phyloP scores from a whole-genome alignment of 2,329 filamentous ascomycete genomes.

The Elsinoe ampelina region DNA sequence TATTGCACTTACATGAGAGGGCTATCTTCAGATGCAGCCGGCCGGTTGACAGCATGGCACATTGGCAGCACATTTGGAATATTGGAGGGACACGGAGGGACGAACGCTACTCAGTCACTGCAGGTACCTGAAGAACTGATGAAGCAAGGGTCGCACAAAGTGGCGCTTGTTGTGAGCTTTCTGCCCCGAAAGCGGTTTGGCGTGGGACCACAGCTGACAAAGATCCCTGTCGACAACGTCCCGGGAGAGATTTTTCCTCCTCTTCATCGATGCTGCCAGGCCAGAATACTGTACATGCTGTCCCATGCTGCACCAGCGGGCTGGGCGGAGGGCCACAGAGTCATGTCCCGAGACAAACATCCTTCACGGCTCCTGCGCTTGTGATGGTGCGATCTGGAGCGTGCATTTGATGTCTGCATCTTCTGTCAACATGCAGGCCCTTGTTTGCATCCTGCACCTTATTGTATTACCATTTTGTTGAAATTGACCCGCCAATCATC shows the following conservation, averaged over 20 bases:
- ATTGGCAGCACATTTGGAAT: slow-evolving; percentile 2
- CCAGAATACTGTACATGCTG: background rate
- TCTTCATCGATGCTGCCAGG: background rate
- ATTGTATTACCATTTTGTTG: background rate
- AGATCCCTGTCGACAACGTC: slow-evolving; percentile 12
- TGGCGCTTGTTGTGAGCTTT: background rate
- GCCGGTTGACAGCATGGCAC: background rate
- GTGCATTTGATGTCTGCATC: slow-evolving; percentile 1
- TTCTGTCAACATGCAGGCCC: background rate
- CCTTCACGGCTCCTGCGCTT: background rate
- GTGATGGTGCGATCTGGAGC: background rate
- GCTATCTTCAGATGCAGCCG: background rate
- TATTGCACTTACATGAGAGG: background rate
- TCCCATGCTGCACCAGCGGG: background rate
- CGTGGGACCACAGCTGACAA: slow-evolving; percentile 1
- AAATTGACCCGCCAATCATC: slow-evolving; percentile 1
- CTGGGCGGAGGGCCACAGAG: slow-evolving; percentile 7
- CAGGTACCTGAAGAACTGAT: background rate
- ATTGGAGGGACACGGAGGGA: background rate
- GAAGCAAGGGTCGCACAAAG: slow-evolving; percentile 3
- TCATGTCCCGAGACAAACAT: slow-evolving; percentile 2
- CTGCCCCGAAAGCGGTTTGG: background rate
- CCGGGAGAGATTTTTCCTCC: background rate
- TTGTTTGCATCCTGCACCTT: background rate
- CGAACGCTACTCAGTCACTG: background rate